A percentile compares a stretch with the other conserved stretches of the same genome.
These are phyloP conservation scores for Cavenderia fasciculata DNA, from an alignment of 78 protist species.

Conservation along the genomic window DNA sequence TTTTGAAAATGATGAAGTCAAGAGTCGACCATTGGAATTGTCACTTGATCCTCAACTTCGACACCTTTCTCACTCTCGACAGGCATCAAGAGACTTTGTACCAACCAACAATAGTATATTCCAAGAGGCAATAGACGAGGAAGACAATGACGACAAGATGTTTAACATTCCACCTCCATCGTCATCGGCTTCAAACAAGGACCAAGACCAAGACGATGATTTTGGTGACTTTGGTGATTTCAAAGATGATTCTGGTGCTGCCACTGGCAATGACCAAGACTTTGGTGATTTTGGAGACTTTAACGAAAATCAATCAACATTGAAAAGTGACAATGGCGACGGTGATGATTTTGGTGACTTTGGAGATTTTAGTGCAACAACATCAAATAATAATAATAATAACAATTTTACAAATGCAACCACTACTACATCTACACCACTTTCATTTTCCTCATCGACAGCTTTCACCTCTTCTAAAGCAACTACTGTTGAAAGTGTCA, in stretches of 20 bases:
- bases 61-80: no score
- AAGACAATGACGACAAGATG: no score
- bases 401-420: neutral
- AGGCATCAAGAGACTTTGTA: no score
- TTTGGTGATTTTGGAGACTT: conserved; percentile 5
- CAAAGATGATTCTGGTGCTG: conserved; percentile 24
- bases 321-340: neutral
- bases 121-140: no score
- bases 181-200: no score
- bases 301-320: neutral
- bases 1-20: no score
- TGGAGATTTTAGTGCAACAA: conserved; percentile 6
- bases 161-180: no score
- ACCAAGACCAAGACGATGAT: no score
- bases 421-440: neutral
- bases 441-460: neutral
- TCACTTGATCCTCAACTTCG: no score
- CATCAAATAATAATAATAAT: neutral
- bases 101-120: no score
- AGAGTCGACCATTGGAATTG: no score
- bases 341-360: conserved; percentile 23
- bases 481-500: neutral
- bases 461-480: neutral
- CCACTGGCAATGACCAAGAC: neutral
- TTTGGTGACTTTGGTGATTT: conserved; percentile 13